Percentiles rank a stretch among this genome's conserved stretches.
These are phyloP conservation scores for Clathrospora elynae DNA, from an alignment of 2,329 filamentous ascomycete species.

Conservation along the genomic window DNA sequence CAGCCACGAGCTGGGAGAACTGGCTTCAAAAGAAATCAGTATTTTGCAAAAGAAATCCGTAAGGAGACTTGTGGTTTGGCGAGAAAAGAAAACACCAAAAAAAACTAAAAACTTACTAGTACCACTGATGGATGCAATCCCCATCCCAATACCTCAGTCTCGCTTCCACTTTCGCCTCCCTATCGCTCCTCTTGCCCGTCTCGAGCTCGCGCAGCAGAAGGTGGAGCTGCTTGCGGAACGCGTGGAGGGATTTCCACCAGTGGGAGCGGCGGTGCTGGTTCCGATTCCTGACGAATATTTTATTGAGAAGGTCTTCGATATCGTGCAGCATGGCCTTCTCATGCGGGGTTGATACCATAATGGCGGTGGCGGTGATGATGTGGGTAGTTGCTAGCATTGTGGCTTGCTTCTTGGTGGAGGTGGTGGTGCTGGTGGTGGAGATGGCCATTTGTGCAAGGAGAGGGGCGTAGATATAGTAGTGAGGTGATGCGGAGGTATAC, in stretches of 20 bases:
- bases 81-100: neutral
- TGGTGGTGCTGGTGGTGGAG: conserved; percentile 7
- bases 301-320: conserved; percentile 65
- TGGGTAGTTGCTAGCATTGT: conserved; percentile 12
- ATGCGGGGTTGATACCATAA: conserved; percentile 26
- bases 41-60: neutral
- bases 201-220: conserved; percentile 55
- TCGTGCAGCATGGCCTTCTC: conserved; percentile 44
- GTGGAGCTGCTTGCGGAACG: conserved; percentile 69
- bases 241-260: conserved; percentile 79
- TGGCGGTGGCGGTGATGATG: conserved; percentile 25
- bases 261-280: conserved; percentile 83
- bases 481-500: neutral
- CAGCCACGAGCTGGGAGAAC: conserved; percentile 54
- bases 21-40: conserved; percentile 28
- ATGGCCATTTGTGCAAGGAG: conserved; percentile 23
- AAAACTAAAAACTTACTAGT: conserved; percentile 36
- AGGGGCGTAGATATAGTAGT: neutral
- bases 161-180: conserved; percentile 32
- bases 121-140: conserved; percentile 43
- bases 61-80: too few species aligned
- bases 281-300: conserved; percentile 80
- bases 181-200: conserved; percentile 24
- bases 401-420: conserved; percentile 2
- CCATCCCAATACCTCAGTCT: conserved; percentile 50